These are phyloP conservation scores for Fusarium robinianum DNA, from an alignment of 2,329 filamentous ascomycete genomes.

Conservation along the genomic window DNA sequence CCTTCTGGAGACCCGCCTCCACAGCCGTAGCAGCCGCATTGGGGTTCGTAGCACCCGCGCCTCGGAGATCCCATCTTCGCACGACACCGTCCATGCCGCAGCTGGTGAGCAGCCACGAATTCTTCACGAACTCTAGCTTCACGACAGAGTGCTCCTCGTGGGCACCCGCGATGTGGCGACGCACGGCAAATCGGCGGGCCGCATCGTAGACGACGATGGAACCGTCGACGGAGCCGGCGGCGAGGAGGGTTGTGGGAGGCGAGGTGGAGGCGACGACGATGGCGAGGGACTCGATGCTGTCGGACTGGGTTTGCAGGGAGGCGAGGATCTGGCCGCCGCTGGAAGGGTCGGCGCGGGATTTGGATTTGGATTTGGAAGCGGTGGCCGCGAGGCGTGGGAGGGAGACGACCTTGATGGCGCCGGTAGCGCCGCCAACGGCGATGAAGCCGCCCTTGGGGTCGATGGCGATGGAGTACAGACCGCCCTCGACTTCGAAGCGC, in stretches of 20 bases:
- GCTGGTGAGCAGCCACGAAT: conserved; percentile 75
- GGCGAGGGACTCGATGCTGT: conserved; percentile 76
- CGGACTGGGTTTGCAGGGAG: conserved; percentile 75
- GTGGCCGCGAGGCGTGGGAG: conserved; percentile 65
- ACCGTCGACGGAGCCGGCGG: conserved; percentile 71
- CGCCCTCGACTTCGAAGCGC: conserved; percentile 89
- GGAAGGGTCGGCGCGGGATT: conserved; percentile 41
- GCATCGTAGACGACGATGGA: conserved; percentile 87
- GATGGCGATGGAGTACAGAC: conserved; percentile 84
- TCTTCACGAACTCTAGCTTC: conserved; percentile 82
- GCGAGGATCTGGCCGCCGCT: conserved; percentile 71
- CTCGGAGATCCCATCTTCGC: conserved; percentile 80
- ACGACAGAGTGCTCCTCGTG: conserved; percentile 91
- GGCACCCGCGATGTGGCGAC: conserved; percentile 78
- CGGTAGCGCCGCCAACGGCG: conserved; percentile 85
- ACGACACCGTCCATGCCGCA: conserved; percentile 93
- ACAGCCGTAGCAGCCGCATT: conserved; percentile 45
- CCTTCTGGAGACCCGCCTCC: conserved; percentile 71
- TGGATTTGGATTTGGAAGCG: conserved; percentile 31
- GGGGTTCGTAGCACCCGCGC: conserved; percentile 43
- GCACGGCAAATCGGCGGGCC: conserved; percentile 82
- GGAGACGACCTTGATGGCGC: conserved; percentile 82
- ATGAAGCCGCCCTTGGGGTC: conserved; percentile 79
- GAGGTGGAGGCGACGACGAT: conserved; percentile 52
- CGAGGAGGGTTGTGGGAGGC: conserved; percentile 60